These are phyloP conservation scores for Paramyrothecium sp. DNA, from an alignment of 2,329 filamentous ascomycete genomes.

Conservation along the genomic window DNA sequence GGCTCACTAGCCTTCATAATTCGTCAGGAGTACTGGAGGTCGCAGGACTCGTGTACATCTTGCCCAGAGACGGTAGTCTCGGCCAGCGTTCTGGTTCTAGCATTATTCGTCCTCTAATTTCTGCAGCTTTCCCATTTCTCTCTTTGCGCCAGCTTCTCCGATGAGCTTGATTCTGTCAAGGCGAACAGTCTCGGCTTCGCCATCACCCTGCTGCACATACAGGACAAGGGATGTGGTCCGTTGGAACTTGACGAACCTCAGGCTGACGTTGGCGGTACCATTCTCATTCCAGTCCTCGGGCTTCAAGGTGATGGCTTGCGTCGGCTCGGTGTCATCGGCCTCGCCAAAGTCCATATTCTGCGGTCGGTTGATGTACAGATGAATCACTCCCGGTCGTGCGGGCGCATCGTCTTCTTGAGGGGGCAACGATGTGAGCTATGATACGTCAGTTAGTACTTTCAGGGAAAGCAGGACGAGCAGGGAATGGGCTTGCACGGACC, in stretches of 20 bases:
- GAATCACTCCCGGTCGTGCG: conserved; percentile 78
- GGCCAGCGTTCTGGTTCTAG: not conserved
- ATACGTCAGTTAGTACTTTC: conserved; percentile 22
- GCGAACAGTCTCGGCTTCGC: conserved; percentile 80
- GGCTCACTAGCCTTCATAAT: no score
- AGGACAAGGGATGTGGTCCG: conserved; percentile 83
- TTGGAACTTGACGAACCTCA: conserved; percentile 97
- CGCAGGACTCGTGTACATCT: no score
- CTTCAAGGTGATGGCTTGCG: conserved; percentile 74
- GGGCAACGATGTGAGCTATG: conserved; percentile 79
- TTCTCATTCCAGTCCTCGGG: conserved; percentile 79
- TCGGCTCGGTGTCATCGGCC: conserved; percentile 79
- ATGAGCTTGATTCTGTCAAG: conserved; percentile 78
- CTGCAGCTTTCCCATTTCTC: conserved; percentile 90
- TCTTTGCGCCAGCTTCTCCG: conserved; percentile 87
- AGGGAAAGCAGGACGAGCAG: not conserved
- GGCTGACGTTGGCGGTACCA: conserved; percentile 67
- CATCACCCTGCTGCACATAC: conserved; percentile 85
- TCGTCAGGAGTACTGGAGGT: no score
- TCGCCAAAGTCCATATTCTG: conserved; percentile 95
- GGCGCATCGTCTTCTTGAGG: conserved; percentile 67
- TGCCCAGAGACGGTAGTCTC: no score
- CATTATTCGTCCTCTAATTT: conserved; percentile 71
- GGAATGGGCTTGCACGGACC: conserved; percentile 34
- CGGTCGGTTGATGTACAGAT: conserved; percentile 83